Base-by-base conservation (phyloP, 805 yeast species). In the Maudiozyma serrabonitensis region DNA sequence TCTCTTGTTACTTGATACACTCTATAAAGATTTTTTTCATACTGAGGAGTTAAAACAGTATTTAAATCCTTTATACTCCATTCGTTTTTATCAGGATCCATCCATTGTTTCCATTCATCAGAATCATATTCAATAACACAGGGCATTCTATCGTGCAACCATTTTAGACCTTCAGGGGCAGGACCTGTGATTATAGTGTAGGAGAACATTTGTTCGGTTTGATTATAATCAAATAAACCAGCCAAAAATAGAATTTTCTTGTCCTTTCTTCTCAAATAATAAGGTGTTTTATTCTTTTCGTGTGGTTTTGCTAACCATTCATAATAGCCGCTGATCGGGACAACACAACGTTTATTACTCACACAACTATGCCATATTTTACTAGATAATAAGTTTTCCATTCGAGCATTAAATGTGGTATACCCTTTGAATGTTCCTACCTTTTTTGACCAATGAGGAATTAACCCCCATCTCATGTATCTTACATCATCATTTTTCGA, bases 101-200 rank as follows among this genome's bases (percentile, higher is more conserved):
- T 64, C 96, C 96, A 90, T 3, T 61, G 57, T 4, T 73, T 61
- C 77, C 90, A 80, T 40, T 74, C 76, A n/a, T 69, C 55, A 0
- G 80, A 66, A 0, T 77, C 80, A 0, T 87, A 86, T 28, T 70
- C 73, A 6, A 88, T 49, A 13, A 87, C 74, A 1, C 84, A 70
- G 0, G 97, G 97, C 80, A 87, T 87, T 25, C 97, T 71, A 1
- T 69, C 65, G 62, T 90, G 96, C 2, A 90, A 64, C 85, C 88
- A 82, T 41, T 69, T 64, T 53, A 89, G 54, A 43, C 76, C 76
- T 38, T 73, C 64, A 0, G 82, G 76, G 0, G 95, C 91, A 0
- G 78, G 76, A 0, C 85, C 84, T 0, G 97, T 90, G 1, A 87
- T 72, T 0, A 90, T 79, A 0, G 95, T 79, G 56, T 75, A 88